Conservation (phyloP, 768 basidiomycete genomes). For the Rhizopogon vesiculosus region DNA sequence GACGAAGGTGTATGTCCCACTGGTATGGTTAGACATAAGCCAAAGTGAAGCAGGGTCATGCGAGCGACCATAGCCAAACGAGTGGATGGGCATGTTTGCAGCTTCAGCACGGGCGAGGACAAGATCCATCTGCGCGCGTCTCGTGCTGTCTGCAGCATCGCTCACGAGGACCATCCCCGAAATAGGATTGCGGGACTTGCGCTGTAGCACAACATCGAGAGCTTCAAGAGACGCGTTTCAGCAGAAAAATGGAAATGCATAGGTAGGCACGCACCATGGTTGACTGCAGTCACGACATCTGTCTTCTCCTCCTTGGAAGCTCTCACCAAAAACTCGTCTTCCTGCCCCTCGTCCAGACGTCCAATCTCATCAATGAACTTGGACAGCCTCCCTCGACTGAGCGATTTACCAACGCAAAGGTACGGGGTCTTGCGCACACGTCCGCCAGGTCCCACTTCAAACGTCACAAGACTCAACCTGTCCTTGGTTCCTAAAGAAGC, state of each 20-base stretch:
- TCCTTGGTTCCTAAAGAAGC: conserved; percentile 74
- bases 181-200: conserved; percentile 85
- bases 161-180: conserved; percentile 92
- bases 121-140: conserved; percentile 96
- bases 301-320: conserved; percentile 89
- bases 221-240: conserved; percentile 36
- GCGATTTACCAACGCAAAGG: conserved; percentile 62
- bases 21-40: conserved; percentile 98
- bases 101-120: conserved; percentile 96
- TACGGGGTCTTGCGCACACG: conserved; percentile 92
- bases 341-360: conserved; percentile 35
- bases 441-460: conserved; percentile 82
- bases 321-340: conserved; percentile 63
- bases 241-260: background rate
- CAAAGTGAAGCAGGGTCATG: conserved; percentile 97
- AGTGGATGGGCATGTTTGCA: conserved; percentile 94
- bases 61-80: conserved; percentile 93
- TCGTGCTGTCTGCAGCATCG: conserved; percentile 87
- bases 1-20: conserved; percentile 96
- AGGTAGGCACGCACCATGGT: conserved; percentile 59
- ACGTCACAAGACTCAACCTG: conserved; percentile 86
- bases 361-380: conserved; percentile 76
- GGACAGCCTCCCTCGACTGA: conserved; percentile 64
- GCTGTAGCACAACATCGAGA: conserved; percentile 90
- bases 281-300: conserved; percentile 98